Evolutionary conservation across 2,329 filamentous ascomycete genomes (phyloP).

Genomic region (Fusarium citri): DNA sequence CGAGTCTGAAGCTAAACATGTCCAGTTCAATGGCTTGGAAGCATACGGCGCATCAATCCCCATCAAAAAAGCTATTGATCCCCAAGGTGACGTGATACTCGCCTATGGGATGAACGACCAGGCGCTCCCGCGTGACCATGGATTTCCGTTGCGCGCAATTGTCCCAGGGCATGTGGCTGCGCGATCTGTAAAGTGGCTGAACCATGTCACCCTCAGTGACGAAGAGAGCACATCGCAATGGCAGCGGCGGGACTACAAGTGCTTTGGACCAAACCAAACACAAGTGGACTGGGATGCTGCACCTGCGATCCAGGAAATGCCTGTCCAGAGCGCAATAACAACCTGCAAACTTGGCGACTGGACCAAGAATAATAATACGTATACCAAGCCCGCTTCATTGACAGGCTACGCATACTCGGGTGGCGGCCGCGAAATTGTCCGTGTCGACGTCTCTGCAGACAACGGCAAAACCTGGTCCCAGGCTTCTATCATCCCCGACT

Average conservation of each 20-base stretch:
- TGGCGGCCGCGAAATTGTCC: conserved; percentile 72
- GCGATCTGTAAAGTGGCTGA: conserved; percentile 76
- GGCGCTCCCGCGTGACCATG: conserved; percentile 72
- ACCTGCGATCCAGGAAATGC: conserved; percentile 74
- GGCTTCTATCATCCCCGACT: conserved; percentile 67
- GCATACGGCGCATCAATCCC: conserved; percentile 73
- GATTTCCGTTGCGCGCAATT: conserved; percentile 71
- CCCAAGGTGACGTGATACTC: conserved; percentile 71
- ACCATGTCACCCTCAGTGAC: conserved; percentile 70
- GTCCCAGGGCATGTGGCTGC: conserved; percentile 76
- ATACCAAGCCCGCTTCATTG: conserved; percentile 53
- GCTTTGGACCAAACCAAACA: conserved; percentile 72
- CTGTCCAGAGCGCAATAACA: conserved; percentile 75
- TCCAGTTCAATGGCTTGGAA: conserved; percentile 69
- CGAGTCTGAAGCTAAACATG: conserved; percentile 59
- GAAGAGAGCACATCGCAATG: conserved; percentile 75
- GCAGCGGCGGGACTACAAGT: conserved; percentile 76
- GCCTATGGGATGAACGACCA: conserved; percentile 76
- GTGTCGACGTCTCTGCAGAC: conserved; percentile 75
- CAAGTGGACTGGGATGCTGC: conserved; percentile 72
- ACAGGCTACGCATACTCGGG: conserved; percentile 76
- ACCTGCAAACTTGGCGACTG: conserved; percentile 57
- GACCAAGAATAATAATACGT: conserved; percentile 16
- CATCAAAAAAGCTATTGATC: conserved; percentile 67
- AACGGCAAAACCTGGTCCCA: conserved; percentile 73